Base-by-base conservation (phyloP, 1,284 basidiomycete genomes). In the Cutaneotrichosporon sp. region DNA sequence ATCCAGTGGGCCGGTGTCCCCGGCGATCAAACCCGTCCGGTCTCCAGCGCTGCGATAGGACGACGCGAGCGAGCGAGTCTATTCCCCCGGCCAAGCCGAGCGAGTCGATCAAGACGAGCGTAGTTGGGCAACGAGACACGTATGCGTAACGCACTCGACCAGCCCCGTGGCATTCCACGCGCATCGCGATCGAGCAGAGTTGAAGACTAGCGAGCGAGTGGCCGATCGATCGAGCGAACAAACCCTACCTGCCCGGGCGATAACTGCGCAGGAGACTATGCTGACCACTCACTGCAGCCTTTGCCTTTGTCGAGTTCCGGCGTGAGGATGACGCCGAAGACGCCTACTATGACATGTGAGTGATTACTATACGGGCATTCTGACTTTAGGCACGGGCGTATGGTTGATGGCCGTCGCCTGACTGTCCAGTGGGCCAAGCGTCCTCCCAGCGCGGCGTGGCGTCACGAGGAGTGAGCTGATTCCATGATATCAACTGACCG, bases 391-490 rank as follows among this genome's bases (percentile, higher is more conserved):
- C 91, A 93, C 78, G 90, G 90, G 62, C 84, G 89, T 69, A 82
- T 85, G 74, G 91, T 94, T 75, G 91, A 94, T 78, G 91, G 91
- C 30, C 85, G 85, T 61, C 87, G 90, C 32, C 81, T 93, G 79
- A 89, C 90, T 74, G 90, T 93, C 1, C 72, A 94, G 89, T 94
- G 91, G 91, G 91, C 91, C 62, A 92, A 92, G 80, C 90, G 90
- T 72, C 91, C 91, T 53, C 91, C 91, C 5, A 91, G 90, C 50
- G 87, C 90, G 13, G 88, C 90, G 34, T 93, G 91, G 91, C 88
- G 91, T 66, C 88, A 88, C 71, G 90, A 91, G 56, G 76, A 76
- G 76, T 78, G 62, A 70, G 75, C 70, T 18, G 1, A 4, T 26
- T 14, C 30, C 10, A 14, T 10, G 14, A 8, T 9, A 85, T 21